Evolutionary conservation across 306 rosid genomes (phyloP).

Genomic region (Geum urbanum): DNA sequence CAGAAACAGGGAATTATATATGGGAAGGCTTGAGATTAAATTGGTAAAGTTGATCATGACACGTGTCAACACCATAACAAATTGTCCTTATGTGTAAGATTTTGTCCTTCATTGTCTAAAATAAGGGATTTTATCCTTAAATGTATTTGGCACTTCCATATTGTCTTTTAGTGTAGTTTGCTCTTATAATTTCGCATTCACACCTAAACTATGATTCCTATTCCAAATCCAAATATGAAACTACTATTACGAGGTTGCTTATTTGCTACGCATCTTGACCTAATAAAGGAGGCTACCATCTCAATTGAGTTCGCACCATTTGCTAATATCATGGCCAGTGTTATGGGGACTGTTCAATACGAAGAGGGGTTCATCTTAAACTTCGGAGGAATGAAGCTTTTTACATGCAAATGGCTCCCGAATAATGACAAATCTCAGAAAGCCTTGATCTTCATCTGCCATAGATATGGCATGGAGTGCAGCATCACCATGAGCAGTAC

Average conservation of each 20-base stretch:
- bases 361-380: conserved; percentile 57
- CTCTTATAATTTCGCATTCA: too few species aligned
- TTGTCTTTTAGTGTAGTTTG: too few species aligned
- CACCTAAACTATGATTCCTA: neutral
- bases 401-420: conserved; percentile 63
- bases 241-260: neutral
- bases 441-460: conserved; percentile 68
- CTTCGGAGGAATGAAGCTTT: conserved; percentile 56
- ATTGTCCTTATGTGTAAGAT: too few species aligned
- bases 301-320: neutral
- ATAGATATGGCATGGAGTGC: conserved; percentile 96
- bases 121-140: too few species aligned
- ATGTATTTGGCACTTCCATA: too few species aligned
- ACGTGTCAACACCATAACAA: too few species aligned
- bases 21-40: too few species aligned
- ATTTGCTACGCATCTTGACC: neutral
- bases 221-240: neutral
- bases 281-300: neutral
- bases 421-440: conserved; percentile 50
- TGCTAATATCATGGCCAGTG: conserved; percentile 12
- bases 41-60: too few species aligned
- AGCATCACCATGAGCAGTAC: conserved; percentile 87
- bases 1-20: too few species aligned
- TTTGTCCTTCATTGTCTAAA: too few species aligned
- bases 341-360: conserved; percentile 30